A percentile compares a stretch with the other conserved stretches of the same genome.
Evolutionary conservation across 805 yeast species (phyloP).

Genomic region (Wickerhamomyces tratensis): DNA sequence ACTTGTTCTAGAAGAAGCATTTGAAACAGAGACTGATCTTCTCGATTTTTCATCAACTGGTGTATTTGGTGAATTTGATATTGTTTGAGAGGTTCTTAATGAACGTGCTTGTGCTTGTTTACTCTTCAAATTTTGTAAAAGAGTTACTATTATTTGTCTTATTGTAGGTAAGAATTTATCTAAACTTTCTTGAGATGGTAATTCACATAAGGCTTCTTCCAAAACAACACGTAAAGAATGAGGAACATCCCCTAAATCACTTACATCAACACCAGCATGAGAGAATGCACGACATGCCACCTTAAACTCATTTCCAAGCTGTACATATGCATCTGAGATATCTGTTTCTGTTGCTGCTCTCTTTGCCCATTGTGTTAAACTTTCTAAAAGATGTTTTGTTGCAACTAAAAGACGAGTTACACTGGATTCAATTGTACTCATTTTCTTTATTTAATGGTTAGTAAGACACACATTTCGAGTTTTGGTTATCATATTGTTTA

Average conservation of each 20-base stretch:
- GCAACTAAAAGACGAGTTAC: constrained; percentile 75
- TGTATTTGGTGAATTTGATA: constrained; percentile 3
- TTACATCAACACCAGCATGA: constrained; percentile 67
- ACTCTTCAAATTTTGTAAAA: constrained; percentile 69
- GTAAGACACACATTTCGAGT: neutral
- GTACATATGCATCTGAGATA: constrained; percentile 87
- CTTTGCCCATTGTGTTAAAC: constrained; percentile 84
- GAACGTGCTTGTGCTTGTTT: constrained; percentile 57
- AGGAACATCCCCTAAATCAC: constrained; percentile 89
- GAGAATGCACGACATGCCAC: constrained; percentile 74
- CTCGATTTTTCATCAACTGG: constrained; percentile 1
- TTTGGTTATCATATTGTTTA: neutral
- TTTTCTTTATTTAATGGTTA: constrained; percentile 7
- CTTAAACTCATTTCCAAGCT: constrained; percentile 88
- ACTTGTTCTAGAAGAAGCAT: constrained; percentile 23
- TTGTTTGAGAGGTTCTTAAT: constrained; percentile 17
- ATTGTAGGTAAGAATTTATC: constrained; percentile 78
- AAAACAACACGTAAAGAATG: constrained; percentile 65
- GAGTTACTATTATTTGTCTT: constrained; percentile 72
- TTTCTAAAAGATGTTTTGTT: constrained; percentile 80
- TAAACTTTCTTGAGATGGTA: constrained; percentile 74
- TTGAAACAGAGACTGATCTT: constrained; percentile 1
- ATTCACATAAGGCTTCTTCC: constrained; percentile 79
- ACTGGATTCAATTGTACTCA: constrained; percentile 63
- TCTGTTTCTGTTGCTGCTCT: constrained; percentile 69